Evolutionary conservation across 2,329 filamentous ascomycete species (phyloP).

Genomic region (Monilinia vaccinii-corymbosi): DNA sequence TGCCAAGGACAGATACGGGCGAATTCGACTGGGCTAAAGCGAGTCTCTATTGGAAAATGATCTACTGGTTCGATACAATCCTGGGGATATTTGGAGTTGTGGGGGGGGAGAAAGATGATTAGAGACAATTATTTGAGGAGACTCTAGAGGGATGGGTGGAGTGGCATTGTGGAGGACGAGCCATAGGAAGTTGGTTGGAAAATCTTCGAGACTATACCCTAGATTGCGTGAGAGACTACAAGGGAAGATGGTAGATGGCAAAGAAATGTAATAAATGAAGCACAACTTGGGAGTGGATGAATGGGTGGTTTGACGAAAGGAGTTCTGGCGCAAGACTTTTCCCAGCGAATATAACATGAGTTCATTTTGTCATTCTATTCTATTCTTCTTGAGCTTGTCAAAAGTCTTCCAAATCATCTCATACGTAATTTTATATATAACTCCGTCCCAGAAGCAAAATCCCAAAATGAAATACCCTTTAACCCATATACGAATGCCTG

Average conservation of each 20-base stretch:
- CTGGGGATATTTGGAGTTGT: constrained; percentile 52
- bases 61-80: constrained; percentile 52
- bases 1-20: constrained; percentile 63
- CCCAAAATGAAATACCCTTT: neutral
- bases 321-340: constrained; percentile 5
- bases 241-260: neutral
- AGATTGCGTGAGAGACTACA: neutral
- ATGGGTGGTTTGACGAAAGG: neutral
- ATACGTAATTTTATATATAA: constrained; percentile 10
- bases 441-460: constrained; percentile 4
- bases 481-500: neutral
- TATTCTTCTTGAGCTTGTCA: neutral
- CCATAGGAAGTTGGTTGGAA: neutral
- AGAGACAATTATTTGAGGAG: neutral
- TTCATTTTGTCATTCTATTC: constrained; percentile 3
- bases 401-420: constrained; percentile 1
- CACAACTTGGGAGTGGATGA: neutral
- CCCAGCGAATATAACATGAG: neutral
- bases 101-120: constrained; percentile 28
- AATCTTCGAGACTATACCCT: constrained; percentile 11
- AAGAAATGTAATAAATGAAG: constrained; percentile 2
- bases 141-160: neutral
- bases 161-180: neutral
- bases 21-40: constrained; percentile 68
- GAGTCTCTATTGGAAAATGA: constrained; percentile 58